Conservation (phyloP, 305 asterid genomes). For the Fraxinus greggii region DNA sequence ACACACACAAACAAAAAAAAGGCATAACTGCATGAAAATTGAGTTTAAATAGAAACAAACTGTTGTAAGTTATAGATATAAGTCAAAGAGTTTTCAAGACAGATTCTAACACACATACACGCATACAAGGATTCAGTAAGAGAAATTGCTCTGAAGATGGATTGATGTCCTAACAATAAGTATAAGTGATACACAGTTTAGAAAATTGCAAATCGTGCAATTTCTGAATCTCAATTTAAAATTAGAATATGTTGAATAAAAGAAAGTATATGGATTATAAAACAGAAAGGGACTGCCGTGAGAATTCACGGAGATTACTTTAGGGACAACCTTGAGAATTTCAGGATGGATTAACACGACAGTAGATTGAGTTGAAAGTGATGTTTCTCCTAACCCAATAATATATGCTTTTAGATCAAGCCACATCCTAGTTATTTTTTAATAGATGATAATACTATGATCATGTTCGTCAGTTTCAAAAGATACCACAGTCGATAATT, state of each 20-base stretch:
- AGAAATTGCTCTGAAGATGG: not conserved
- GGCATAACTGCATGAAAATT: not conserved
- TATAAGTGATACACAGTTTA: not conserved
- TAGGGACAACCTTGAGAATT: not conserved
- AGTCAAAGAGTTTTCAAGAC: not conserved
- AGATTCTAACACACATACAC: not conserved
- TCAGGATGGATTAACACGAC: not conserved
- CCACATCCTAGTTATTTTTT: not conserved
- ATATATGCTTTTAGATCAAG: not conserved
- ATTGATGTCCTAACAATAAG: not conserved
- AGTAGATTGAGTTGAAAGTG: not conserved
- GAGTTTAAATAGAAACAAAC: not conserved
- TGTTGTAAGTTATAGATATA: not conserved
- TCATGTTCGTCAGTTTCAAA: not conserved
- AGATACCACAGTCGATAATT: conserved; percentile 5
- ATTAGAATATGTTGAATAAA: not conserved
- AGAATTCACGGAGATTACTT: not conserved
- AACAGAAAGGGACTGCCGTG: not conserved
- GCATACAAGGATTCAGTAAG: not conserved
- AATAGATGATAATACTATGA: not conserved
- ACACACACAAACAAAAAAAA: not conserved
- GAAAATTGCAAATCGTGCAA: not conserved
- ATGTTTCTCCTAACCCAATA: not conserved
- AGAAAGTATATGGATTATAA: not conserved
- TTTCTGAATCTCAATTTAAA: not conserved